Evolutionary conservation across 805 yeast genomes (phyloP), one percentile per base, ranked within the genome.

Genomic region (Metschnikowia vanudenii): DNA sequence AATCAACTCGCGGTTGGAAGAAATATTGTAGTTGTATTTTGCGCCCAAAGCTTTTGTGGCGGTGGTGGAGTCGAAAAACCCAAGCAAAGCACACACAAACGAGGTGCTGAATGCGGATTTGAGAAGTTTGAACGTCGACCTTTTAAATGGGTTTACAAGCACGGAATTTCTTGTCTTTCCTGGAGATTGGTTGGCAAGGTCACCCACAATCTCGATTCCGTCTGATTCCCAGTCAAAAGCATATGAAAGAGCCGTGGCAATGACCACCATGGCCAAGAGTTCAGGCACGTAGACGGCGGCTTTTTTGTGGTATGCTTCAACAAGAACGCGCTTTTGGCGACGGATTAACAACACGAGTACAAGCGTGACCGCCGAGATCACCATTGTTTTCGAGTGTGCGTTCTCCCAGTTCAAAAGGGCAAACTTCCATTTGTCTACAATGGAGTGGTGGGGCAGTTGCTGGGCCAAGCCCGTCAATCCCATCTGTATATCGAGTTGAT

Each of bases 401-500:
- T 14, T 8, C 3, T 39, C 14, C 47, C 45, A 38, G 43, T 49
- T 39, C 13, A 10, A 1, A 22, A 37, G 4, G 1, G 47, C 55
- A 45, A 46, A 52, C 32, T n/a, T 22, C 46, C 49, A 35, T 30
- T 53, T 51, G 13, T 45, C 54, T 16, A 47, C 30, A 51, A 51
- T 22, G 20, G 65, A 49, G 16, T 49, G 18, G 49, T 62, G 62
- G 2, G 63, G 66, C 30, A 57, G 53, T 13, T 46, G 33, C 12
- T 31, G 31, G 2, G 61, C 54, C 43, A 58, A 46, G 33, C 57
- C 48, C 16, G 47, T 49, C 31, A 66, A 46, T 2, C 71, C 70
- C 59, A 64, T 66, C 60, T 60, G 87, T 80, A 55, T 80, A 78
- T 86, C 52, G 47, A 63, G 48, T 62, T 71, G 43, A 67, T 39